Base-by-base conservation (phyloP, 371 early-diverging fungal genomes). In the Apophysomyces variabilis region DNA sequence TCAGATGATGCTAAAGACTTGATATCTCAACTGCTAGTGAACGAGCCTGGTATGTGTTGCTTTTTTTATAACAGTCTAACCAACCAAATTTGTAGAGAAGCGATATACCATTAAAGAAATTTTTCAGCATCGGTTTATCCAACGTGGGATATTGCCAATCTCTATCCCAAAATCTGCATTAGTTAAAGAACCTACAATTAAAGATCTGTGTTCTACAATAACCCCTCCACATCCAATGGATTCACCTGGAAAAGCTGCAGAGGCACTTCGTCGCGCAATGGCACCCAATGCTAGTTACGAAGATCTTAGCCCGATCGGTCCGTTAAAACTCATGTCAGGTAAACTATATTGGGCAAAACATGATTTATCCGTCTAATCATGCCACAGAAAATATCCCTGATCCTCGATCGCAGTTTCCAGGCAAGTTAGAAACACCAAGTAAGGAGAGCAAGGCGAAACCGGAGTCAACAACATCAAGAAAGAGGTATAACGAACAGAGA, bases 11-110 rank as follows among this genome's bases (percentile, higher is more conserved):
- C 94, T 1, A 92, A 90, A 66, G 76, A 87, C 35, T 78, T 99
- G 35, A 94, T 99, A 44, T 66, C 76, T 1, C 66, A 85, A 8
- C 76, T 99, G n/a, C 85, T 99, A 21, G 89, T 86, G 41, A 92
- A 88, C 35, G 74, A 87, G 60, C 99, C 99, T 60, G 81, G 89
- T 87, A 79, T 43, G 64, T 54, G 57, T 7, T 47, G 16, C 18
- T 4, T 13, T 47, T 13, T 13, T n/a, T 1, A 13, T 47, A 14
- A 14, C 16, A 18, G 7, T n/a, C 16, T 12, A 14, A 14, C 47
- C 7, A n/a, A 47, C 18, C 9, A 41, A 39, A 13, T 60, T 18
- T 16, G 5, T 64, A 82, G 82, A 70, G 41, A 73, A 76, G 45
- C 65, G 87, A 56, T 82, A 77, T 5, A 68, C 84, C 1, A 72